Evolutionary conservation across 352 stramenopile genomes (phyloP), one percentile per base, ranked within the genome.

Genomic region (Phytophthora litchii): DNA sequence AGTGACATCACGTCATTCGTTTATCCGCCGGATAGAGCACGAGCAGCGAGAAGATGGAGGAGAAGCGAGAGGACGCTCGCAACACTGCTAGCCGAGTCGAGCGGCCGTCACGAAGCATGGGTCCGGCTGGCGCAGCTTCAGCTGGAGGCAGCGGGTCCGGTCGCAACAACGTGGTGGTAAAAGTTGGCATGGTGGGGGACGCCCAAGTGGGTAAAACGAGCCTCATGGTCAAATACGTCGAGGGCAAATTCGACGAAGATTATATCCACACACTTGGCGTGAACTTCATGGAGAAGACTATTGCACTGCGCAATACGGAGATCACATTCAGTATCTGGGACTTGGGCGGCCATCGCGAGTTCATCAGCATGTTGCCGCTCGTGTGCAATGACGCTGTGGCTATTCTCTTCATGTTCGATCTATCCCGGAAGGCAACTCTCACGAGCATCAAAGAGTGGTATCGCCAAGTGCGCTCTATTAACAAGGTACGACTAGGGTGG

Each of bases 321-420:
- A 97, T 98, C 55, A 98, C 91, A 25, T 98, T 98, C 64, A 97
- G 88, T 56, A 98, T 98, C 54, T 98, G 93, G 93, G 93, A 98
- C 57, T 69, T 98, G 23, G 93, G 92, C 10, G 93, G 93, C 20
- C 91, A 97, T 58, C 82, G 91, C 21, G 91, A 98, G 64, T 98
- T 98, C 57, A 95, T 97, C 55, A 96, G 79, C 54, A 98, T 98
- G 93, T 78, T 98, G 16, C 93, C 93, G 35, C 86, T 98, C 12
- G 89, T 98, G 16, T 98, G 92, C 83, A 98, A 98, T 60, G 93
- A 98, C 60, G 92, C 92, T 0, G 88, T 97, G 12, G 92, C 92
- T 19, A 96, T 97, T 34, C 78, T 98, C n/a, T 98, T 98, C 71
- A 97, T 98, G 91, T 98, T 98, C 64, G 93, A 98, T 54, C 72